Percentiles rank a stretch among this genome's conserved stretches.
Evolutionary conservation across 495 filamentous ascomycete genomes (phyloP).

Genomic region (Oidiodendron maius): DNA sequence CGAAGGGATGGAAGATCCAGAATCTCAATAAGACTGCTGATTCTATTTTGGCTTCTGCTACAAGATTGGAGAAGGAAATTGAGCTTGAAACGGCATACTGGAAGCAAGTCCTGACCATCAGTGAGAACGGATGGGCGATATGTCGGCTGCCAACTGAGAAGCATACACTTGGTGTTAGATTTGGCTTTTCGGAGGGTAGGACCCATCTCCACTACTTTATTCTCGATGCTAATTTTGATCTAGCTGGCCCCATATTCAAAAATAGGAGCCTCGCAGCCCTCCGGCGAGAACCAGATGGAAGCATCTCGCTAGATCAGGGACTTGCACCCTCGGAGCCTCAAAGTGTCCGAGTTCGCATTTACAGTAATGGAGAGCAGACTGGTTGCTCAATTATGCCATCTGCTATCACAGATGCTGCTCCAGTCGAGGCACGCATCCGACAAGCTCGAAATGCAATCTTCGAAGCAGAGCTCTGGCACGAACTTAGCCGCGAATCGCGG

Average conservation of each 20-base stretch:
- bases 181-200: slow-evolving; percentile 75
- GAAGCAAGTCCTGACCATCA: slow-evolving; percentile 74
- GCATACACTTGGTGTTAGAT: slow-evolving; percentile 75
- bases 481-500: slow-evolving; percentile 76
- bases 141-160: slow-evolving; percentile 65
- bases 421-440: slow-evolving; percentile 58
- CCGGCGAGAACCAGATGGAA: slow-evolving; percentile 66
- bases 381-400: slow-evolving; percentile 42
- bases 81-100: slow-evolving; percentile 79
- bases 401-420: slow-evolving; percentile 28
- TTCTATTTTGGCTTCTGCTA: slow-evolving; percentile 64
- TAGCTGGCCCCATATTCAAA: slow-evolving; percentile 50
- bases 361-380: slow-evolving; percentile 35
- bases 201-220: background rate
- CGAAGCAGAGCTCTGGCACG: slow-evolving; percentile 90
- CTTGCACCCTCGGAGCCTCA: slow-evolving; percentile 48
- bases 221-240: slow-evolving; percentile 1
- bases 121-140: slow-evolving; percentile 78
- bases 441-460: slow-evolving; percentile 84
- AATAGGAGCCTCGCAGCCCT: slow-evolving; percentile 73
- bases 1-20: slow-evolving; percentile 75
- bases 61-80: slow-evolving; percentile 69
- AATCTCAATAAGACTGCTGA: slow-evolving; percentile 70
- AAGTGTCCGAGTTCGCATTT: slow-evolving; percentile 56
- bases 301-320: slow-evolving; percentile 67